Evolutionary conservation across 306 rosid species (phyloP).

Genomic region (Alnus rubra): DNA sequence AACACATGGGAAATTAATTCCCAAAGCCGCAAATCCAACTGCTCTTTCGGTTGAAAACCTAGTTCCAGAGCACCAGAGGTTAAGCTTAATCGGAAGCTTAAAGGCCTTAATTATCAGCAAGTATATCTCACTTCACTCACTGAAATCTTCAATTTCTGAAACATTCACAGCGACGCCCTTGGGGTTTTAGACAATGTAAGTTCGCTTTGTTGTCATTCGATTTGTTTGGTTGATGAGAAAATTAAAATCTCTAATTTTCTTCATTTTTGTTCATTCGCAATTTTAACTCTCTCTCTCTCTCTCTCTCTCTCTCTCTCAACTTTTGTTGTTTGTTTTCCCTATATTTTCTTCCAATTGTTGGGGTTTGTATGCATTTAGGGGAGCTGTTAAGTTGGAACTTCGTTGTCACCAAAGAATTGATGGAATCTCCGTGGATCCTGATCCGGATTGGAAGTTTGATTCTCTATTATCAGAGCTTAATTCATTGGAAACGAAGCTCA

Average conservation of each 20-base stretch:
- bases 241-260: neutral
- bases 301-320: neutral
- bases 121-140: neutral
- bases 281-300: neutral
- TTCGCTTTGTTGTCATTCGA: neutral
- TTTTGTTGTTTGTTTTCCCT: neutral
- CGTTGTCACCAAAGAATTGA: conserved; percentile 40
- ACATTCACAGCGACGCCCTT: neutral
- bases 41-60: neutral
- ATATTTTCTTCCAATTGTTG: neutral
- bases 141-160: neutral
- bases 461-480: conserved; percentile 63
- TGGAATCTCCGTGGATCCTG: conserved; percentile 58
- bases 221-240: neutral
- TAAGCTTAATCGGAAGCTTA: neutral
- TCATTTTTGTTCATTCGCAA: neutral
- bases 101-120: neutral
- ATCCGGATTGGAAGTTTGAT: conserved; percentile 79
- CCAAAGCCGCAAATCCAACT: neutral
- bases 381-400: conserved; percentile 53
- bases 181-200: conserved; percentile 26
- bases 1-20: too few relatives aligned
- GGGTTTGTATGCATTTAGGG: conserved; percentile 44
- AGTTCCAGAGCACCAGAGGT: neutral
- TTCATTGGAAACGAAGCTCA: conserved; percentile 56